A percentile compares a stretch with the other conserved stretches of the same genome.
These are phyloP conservation scores for Penstemon eatonii DNA, from an alignment of 257 asterid species.

Conservation along the genomic window DNA sequence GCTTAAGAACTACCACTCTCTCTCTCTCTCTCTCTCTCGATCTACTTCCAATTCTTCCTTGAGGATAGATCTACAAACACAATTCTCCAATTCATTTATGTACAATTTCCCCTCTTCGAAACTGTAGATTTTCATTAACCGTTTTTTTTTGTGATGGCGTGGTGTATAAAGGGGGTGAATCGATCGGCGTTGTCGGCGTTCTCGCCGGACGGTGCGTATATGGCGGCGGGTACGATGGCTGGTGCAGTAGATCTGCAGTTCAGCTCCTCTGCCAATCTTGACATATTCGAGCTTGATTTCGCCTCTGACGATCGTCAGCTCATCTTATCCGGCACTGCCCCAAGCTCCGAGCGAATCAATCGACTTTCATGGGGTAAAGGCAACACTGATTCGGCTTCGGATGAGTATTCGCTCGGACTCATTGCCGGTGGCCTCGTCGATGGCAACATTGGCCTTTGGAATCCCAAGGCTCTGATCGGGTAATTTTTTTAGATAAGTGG, in stretches of 20 bases:
- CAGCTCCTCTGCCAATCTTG: conserved; percentile 67
- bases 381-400: conserved; percentile 34
- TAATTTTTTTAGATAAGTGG: conserved; percentile 15
- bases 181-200: conserved; percentile 68
- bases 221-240: conserved; percentile 79
- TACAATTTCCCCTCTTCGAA: background rate
- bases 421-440: conserved; percentile 71
- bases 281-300: conserved; percentile 59
- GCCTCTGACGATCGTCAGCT: conserved; percentile 53
- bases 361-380: conserved; percentile 63
- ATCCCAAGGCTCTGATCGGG: conserved; percentile 60
- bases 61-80: conserved; percentile 13
- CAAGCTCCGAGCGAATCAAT: conserved; percentile 58
- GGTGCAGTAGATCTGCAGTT: conserved; percentile 78
- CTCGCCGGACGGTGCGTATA: conserved; percentile 57
- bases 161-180: conserved; percentile 52
- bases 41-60: conserved; percentile 9
- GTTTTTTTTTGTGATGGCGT: conserved; percentile 37
- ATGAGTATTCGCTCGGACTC: conserved; percentile 54
- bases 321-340: conserved; percentile 41
- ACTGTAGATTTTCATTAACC: conserved; percentile 1
- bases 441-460: conserved; percentile 72
- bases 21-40: conserved; percentile 13
- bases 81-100: conserved; percentile 7
- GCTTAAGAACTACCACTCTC: too few species aligned